Evolutionary conservation across 345 rosid genomes (phyloP), one percentile per base, ranked within the genome.

Genomic region (Chamaenerion angustifolium): DNA sequence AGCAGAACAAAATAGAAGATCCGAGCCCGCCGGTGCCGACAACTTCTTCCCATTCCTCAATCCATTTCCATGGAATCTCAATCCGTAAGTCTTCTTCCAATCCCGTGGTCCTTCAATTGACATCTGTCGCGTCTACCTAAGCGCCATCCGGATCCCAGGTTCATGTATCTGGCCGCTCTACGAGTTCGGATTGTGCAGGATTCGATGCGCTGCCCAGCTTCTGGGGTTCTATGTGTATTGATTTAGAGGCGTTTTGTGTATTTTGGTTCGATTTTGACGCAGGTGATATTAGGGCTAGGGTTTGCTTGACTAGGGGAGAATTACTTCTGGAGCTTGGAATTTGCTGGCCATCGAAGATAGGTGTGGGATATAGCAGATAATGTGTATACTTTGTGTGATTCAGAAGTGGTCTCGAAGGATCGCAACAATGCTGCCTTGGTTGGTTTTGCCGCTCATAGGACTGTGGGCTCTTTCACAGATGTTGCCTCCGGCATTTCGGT

Each of bases 321-420:
- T 61, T 61, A 25, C 51, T 45, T 43, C 40, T 40, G 49, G 61
- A 56, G 52, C 46, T 41, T 43, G 55, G 44, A 12, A 27, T 4
- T 60, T 64, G 57, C 65, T 55, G 48, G 46, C 52, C 51, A 16
- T 17, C 52, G 70, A 60, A 76, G 68, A 70, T 70, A 69, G 76
- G 77, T 46, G 73, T 49, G 63, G 67, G 67, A 54, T 5, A 23
- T 69, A 68, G 80, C 72, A 81, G 95, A 90, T 81, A 85, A 90
- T 90, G 98, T 92, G 98, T 82, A 92, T 86, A 82, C 74, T 92
- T 65, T 92, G 98, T 72, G 96, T 79, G 68, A 92, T 87, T 61
- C 98, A 92, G 75, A 87, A 87, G 93, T 92, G 96, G 96, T 80
- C 96, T 65, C 98, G 96, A 76, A 83, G 77, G 96, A 93, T 87